Base-by-base conservation (phyloP, 805 yeast genomes). In the Nakazawaea siamensis region DNA sequence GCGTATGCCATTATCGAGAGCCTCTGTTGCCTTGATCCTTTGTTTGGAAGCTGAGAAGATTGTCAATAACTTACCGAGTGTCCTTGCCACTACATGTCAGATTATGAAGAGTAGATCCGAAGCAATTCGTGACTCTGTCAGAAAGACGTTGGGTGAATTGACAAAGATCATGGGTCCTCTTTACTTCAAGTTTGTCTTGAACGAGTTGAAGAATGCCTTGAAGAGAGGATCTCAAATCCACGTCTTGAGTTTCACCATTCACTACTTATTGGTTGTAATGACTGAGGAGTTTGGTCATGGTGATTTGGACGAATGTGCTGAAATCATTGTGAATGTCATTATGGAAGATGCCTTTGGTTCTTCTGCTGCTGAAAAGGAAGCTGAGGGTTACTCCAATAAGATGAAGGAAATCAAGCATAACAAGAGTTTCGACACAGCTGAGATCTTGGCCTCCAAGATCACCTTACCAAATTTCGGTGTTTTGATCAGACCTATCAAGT, bases 291-390 rank as follows among this genome's bases (percentile, higher is more conserved):
- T 84, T 28, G 39, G 50, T 0, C 81, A 73, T 43, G 94, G 95
- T 6, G 94, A 84, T 40, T 59, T 90, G 28, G 92, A 87, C 53
- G 78, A 73, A 11, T 54, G 64, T 33, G 72, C 80, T 4, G 60
- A 60, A 2, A 46, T 80, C 36, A 58, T 88, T 10, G 77, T 80
- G 45, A 76, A 73, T 16, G 64, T 86, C 12, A 66, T 88, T 16
- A 90, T 90, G 95, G 95, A 87, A 50, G 96, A 90, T 50, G 70
- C 77, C 4, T 88, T 92, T 55, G 98, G 98, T 17, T 71, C 80
- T 8, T 83, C 95, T 3, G 94, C 95, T 24, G 81, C 80, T 50
- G 97, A 92, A 50, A 90, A 92, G 52, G 97, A 92, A 44, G 88
- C 92, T 4, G 97, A 87, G 42, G 95, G 87, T 14, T 90, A 92